phyloP scores from a whole-genome alignment of 495 filamentous ascomycete species.

The Neohortaea acidophila region DNA sequence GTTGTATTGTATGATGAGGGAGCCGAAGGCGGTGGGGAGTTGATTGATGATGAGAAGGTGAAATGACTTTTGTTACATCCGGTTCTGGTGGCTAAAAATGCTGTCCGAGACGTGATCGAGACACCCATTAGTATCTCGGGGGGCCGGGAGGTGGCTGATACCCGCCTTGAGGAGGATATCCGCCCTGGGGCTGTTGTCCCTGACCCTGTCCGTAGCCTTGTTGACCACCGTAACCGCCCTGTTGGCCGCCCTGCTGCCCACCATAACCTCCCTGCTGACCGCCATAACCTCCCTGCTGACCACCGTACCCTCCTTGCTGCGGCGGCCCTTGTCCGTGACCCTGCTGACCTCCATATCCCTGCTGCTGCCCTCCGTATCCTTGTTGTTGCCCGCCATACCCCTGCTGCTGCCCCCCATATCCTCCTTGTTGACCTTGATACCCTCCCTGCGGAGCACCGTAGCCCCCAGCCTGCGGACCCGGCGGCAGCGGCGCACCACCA shows the following conservation, averaged over 20 bases:
- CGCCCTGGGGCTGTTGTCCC: background rate
- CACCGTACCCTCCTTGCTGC: constrained; percentile 33
- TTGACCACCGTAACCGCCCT: background rate
- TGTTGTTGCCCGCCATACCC: constrained; percentile 11
- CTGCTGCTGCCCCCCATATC: constrained; percentile 16
- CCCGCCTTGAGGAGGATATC: constrained; percentile 1
- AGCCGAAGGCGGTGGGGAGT: constrained; percentile 21
- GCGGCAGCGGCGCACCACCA: constrained; percentile 11
- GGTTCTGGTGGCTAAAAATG: constrained; percentile 19
- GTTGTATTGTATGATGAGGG: constrained; percentile 38
- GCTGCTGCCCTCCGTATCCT: constrained; percentile 18
- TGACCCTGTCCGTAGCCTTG: constrained; percentile 1
- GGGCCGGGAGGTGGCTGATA: constrained; percentile 17
- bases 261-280: constrained; percentile 1
- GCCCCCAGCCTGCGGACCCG: constrained; percentile 5
- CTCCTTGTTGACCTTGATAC: constrained; percentile 15
- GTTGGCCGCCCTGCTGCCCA: background rate
- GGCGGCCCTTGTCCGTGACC: constrained; percentile 32
- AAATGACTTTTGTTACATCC: constrained; percentile 12
- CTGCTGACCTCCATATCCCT: constrained; percentile 22
- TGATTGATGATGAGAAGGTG: background rate
- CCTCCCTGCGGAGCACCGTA: constrained; percentile 17
- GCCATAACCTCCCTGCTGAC: constrained; percentile 15
- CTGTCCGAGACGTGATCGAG: constrained; percentile 19
- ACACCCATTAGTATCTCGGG: constrained; percentile 15